Evolutionary conservation across 306 rosid genomes (phyloP), one percentile per base, ranked within the genome.

Genomic region (Cucurbita pepo): DNA sequence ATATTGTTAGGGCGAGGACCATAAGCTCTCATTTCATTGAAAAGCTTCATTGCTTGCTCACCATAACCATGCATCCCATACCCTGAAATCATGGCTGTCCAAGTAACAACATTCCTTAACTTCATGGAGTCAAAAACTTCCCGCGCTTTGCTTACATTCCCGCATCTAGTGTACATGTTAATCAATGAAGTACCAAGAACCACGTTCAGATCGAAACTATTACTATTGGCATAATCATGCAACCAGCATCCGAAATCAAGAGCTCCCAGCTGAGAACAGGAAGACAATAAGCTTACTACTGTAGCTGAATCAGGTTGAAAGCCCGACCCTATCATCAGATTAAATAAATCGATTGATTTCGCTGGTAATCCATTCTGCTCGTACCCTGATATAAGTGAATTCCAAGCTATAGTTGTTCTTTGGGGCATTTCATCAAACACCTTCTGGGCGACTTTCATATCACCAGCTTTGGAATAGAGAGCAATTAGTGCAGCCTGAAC

Each of bases 81-180:
- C 75, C 94, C 97, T 5, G 94, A 89, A 64, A 94, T 87, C 93
- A 94, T 90, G 56, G 97, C 89, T 0, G 97, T 94, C 97, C 98
- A 94, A 9, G 90, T 79, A 80, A 86, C 81, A 21, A 90, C 97
- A 79, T 89, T 94, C 75, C 85, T 62, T 37, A 89, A 90, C 3
- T 76, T 56, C 87, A 90, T 79, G 16, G 75, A 85, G 81, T 90
- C 91, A 37, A 94, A 94, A 69, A 90, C 86, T 11, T 65, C 82
- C 47, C 85, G 81, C 0, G 95, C 92, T 75, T 81, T 86, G 9
- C 69, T 78, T 30, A 87, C 84, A 58, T 86, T 79, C 38, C 96
- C 97, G 34, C 98, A 90, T 79, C 96, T 80, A 19, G 90, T 82
- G 77, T 87, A 94, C 96, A 94, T 94, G 78, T 86, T 94, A 36